These are phyloP conservation scores for Musa troglodytarum DNA, from an alignment of 176 grass and related monocot species.

Conservation along the genomic window DNA sequence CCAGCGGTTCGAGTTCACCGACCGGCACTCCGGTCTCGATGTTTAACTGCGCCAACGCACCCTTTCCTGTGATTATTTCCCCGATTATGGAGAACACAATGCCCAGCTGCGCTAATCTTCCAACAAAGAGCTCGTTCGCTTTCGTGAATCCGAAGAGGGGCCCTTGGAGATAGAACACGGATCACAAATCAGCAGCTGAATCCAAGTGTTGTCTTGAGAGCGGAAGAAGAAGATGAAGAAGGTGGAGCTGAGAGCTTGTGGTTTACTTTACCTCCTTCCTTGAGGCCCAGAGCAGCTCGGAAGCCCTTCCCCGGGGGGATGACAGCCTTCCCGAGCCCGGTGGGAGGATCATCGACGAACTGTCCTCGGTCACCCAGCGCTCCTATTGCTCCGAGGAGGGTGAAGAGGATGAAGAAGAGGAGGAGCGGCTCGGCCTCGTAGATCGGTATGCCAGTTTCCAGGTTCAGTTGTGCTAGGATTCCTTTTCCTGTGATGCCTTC, in stretches of 20 bases:
- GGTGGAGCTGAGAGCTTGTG: neutral
- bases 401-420: constrained; percentile 99
- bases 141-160: constrained; percentile 65
- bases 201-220: no score
- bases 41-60: constrained; percentile 56
- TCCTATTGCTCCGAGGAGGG: constrained; percentile 95
- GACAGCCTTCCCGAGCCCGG: constrained; percentile 78
- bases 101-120: constrained; percentile 48
- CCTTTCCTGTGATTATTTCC: constrained; percentile 52
- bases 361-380: constrained; percentile 79
- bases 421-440: constrained; percentile 98
- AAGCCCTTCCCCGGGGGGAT: constrained; percentile 82
- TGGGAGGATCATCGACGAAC: constrained; percentile 55
- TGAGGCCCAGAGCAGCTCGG: constrained; percentile 58
- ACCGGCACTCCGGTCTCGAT: constrained; percentile 51
- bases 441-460: constrained; percentile 95
- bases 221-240: no score
- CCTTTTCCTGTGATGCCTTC: constrained; percentile 97
- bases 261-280: constrained; percentile 52
- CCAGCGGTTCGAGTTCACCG: constrained; percentile 48
- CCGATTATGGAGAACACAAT: constrained; percentile 61
- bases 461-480: constrained; percentile 80
- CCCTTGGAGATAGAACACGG: constrained; percentile 16
- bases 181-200: no score
- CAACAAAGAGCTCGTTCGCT: constrained; percentile 62